phyloP scores from a whole-genome alignment of 225 moss, liverwort and hornwort species.

The Pseudisothecium myosuroides region DNA sequence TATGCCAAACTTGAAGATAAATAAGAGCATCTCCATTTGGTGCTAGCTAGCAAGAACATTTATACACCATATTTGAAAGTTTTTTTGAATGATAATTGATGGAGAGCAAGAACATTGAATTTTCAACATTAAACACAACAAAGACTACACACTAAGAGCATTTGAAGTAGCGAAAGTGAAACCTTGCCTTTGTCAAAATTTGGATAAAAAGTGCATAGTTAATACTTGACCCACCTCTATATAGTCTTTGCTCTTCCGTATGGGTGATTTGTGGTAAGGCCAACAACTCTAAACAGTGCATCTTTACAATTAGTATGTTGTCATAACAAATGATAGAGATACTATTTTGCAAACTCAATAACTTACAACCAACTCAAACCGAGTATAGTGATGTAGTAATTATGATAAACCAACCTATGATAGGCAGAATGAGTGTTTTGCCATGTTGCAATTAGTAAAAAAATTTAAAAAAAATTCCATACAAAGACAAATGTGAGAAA shows the following conservation, averaged over 20 bases:
- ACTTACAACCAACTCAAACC: neutral
- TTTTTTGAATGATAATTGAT: neutral
- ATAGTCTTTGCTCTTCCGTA: neutral
- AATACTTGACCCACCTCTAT: neutral
- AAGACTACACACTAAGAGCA: neutral
- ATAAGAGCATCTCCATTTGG: too few species aligned
- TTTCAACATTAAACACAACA: neutral
- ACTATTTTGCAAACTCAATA: neutral
- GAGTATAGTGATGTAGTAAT: accelerated
- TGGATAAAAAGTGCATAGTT: neutral
- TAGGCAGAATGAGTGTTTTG: too few species aligned
- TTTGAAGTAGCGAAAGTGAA: neutral
- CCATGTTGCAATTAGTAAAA: too few species aligned
- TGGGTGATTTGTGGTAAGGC: neutral
- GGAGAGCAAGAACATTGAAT: neutral
- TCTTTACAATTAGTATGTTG: too few species aligned
- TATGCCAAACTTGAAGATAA: too few species aligned
- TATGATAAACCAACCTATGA: too few species aligned
- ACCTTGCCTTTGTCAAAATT: neutral
- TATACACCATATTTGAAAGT: too few species aligned
- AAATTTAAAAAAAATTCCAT: too few species aligned
- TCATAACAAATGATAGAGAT: neutral
- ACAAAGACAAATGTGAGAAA: too few species aligned
- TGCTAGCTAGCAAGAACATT: too few species aligned
- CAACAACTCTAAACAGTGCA: neutral